phyloP scores from a whole-genome alignment of 371 early-diverging fungal genomes.

The Saksenaea vasiformis region DNA sequence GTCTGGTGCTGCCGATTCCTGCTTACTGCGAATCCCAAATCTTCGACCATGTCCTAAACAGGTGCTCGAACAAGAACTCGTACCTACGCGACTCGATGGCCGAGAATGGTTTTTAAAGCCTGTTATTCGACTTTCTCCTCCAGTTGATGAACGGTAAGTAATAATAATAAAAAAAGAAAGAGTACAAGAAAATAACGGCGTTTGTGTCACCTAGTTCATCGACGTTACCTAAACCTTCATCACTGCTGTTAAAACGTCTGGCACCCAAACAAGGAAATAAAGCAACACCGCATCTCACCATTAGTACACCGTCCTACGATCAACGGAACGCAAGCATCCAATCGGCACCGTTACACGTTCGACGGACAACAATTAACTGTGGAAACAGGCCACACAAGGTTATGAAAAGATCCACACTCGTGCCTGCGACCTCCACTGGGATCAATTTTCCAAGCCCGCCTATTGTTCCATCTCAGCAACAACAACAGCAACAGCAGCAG shows the following conservation, averaged over 20 bases:
- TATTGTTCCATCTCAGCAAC: constrained; percentile 51
- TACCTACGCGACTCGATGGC: constrained; percentile 15
- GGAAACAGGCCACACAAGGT: constrained; percentile 12
- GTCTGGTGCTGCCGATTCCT: constrained; percentile 3
- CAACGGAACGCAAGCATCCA: constrained; percentile 43
- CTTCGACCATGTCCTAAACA: constrained; percentile 6
- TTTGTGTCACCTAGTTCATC: constrained; percentile 17
- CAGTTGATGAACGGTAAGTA: constrained; percentile 17
- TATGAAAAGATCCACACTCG: constrained; percentile 16
- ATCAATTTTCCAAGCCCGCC: constrained; percentile 43
- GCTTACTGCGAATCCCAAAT: background rate
- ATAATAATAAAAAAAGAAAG: background rate
- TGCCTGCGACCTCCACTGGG: constrained; percentile 20
- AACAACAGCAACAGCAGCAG: background rate
- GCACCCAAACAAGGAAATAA: constrained; percentile 46
- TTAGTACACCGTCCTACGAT: constrained; percentile 58
- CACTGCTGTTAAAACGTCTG: constrained; percentile 44
- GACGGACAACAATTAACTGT: constrained; percentile 16
- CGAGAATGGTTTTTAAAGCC: constrained; percentile 11
- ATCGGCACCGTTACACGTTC: constrained; percentile 53
- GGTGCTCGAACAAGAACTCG: constrained; percentile 16
- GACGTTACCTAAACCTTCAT: constrained; percentile 39
- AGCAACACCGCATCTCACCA: constrained; percentile 58
- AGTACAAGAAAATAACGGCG: constrained; percentile 9
- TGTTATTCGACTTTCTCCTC: constrained; percentile 17